Evolutionary conservation across 2,329 filamentous ascomycete genomes (phyloP).

Genomic region (Diaporthe sp.): DNA sequence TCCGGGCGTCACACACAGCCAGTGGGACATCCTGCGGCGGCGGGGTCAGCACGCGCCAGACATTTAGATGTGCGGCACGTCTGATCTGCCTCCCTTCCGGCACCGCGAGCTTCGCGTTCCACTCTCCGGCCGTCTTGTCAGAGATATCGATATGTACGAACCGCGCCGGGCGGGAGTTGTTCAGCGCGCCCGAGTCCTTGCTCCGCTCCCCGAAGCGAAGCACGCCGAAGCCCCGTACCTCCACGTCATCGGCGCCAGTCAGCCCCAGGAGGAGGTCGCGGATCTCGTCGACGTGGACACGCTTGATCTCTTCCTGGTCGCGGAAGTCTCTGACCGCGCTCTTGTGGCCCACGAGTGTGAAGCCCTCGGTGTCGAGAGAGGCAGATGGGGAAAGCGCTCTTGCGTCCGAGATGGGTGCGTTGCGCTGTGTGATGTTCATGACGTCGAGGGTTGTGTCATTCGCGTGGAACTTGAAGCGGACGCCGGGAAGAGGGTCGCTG

Average conservation of each 20-base stretch:
- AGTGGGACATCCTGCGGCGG: constrained; percentile 5
- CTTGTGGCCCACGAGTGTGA: constrained; percentile 3
- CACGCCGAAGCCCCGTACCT: not conserved
- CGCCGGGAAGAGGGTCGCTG: not conserved
- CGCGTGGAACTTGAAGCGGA: constrained; percentile 17
- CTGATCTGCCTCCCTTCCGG: not conserved
- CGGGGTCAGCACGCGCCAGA: constrained; percentile 9
- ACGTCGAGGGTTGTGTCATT: constrained; percentile 13
- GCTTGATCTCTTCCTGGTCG: constrained; percentile 13
- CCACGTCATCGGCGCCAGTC: not conserved
- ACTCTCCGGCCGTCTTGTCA: not conserved
- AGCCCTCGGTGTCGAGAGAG: constrained; percentile 16
- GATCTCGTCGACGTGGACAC: constrained; percentile 1
- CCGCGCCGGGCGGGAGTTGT: constrained; percentile 20
- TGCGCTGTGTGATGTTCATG: constrained; percentile 6
- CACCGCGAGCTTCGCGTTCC: not conserved
- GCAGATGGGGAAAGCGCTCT: not conserved
- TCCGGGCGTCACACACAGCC: not conserved
- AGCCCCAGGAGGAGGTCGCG: not conserved
- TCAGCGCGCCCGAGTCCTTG: constrained; percentile 11
- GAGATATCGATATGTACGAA: constrained; percentile 12
- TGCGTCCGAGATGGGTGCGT: not conserved
- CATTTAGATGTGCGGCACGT: constrained; percentile 1
- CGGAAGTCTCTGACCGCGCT: constrained; percentile 6
- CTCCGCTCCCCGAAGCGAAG: constrained; percentile 14